phyloP scores from a whole-genome alignment of 2,329 filamentous ascomycete species.

The Nemania sp. region DNA sequence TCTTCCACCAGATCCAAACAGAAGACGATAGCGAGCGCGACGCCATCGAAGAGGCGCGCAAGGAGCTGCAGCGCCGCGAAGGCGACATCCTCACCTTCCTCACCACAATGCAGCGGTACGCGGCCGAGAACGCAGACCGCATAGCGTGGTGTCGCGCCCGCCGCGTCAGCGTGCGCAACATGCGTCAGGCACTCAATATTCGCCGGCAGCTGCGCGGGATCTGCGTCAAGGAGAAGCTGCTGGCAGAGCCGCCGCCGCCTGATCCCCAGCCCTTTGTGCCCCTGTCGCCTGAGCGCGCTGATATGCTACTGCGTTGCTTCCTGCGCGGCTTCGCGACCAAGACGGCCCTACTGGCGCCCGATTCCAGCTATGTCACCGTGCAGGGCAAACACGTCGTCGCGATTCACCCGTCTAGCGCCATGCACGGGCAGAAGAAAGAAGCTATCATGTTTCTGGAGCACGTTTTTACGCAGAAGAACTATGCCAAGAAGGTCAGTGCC shows the following conservation, averaged over 20 bases:
- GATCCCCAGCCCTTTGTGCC: constrained; percentile 62
- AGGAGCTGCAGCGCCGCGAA: constrained; percentile 62
- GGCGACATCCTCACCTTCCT: constrained; percentile 68
- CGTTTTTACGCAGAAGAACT: constrained; percentile 68
- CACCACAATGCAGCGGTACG: constrained; percentile 64
- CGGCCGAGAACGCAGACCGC: constrained; percentile 58
- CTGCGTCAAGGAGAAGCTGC: constrained; percentile 56
- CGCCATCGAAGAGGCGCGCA: constrained; percentile 53
- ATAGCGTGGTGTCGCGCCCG: constrained; percentile 61
- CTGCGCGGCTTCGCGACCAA: constrained; percentile 62
- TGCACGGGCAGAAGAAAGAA: constrained; percentile 65
- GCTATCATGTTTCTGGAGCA: constrained; percentile 71
- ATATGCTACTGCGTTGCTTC: constrained; percentile 62
- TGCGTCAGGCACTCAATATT: constrained; percentile 65
- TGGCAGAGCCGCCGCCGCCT: constrained; percentile 48
- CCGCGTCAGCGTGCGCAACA: constrained; percentile 61
- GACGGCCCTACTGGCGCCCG: constrained; percentile 62
- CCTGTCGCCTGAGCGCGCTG: constrained; percentile 56
- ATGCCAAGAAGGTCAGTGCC: constrained; percentile 67
- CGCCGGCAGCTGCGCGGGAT: constrained; percentile 62
- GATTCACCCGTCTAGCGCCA: constrained; percentile 64
- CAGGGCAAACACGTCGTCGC: constrained; percentile 63
- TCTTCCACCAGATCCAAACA: constrained; percentile 60
- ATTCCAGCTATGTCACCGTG: constrained; percentile 63
- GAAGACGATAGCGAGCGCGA: constrained; percentile 23